phyloP scores from a whole-genome alignment of 495 filamentous ascomycete genomes.

The Neurospora sp. region DNA sequence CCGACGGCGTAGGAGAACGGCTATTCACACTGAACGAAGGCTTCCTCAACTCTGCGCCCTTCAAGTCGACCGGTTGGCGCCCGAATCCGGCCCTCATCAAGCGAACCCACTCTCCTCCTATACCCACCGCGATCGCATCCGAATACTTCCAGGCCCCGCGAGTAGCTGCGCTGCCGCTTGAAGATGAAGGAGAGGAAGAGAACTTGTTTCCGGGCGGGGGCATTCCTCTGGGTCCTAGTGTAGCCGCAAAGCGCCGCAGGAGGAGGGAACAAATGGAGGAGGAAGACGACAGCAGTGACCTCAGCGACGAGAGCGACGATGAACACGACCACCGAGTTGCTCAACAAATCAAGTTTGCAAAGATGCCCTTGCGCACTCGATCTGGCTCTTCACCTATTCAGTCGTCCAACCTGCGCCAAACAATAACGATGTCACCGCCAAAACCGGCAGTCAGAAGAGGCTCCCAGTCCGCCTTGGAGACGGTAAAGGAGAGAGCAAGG shows the following conservation, averaged over 20 bases:
- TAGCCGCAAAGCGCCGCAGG: slow-evolving; percentile 43
- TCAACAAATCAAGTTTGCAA: slow-evolving; percentile 88
- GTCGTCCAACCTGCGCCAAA: slow-evolving; percentile 40
- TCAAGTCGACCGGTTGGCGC: slow-evolving; percentile 90
- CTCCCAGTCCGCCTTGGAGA: slow-evolving; percentile 66
- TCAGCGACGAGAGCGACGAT: slow-evolving; percentile 94
- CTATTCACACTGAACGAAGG: slow-evolving; percentile 86
- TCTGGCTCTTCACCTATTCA: slow-evolving; percentile 81
- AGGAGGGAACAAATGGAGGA: slow-evolving; percentile 76
- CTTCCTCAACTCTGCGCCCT: slow-evolving; percentile 87
- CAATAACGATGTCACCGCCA: slow-evolving; percentile 25
- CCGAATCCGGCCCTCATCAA: slow-evolving; percentile 67
- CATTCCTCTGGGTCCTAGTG: slow-evolving; percentile 61
- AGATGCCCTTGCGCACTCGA: slow-evolving; percentile 82
- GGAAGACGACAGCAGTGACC: slow-evolving; percentile 92
- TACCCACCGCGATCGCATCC: slow-evolving; percentile 77
- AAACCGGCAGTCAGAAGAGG: slow-evolving; percentile 44
- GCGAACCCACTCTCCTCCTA: slow-evolving; percentile 89
- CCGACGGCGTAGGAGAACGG: slow-evolving; percentile 92
- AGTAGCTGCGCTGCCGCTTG: slow-evolving; percentile 43
- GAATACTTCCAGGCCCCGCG: slow-evolving; percentile 82
- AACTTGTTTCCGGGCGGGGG: slow-evolving; percentile 67
- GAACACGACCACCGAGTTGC: slow-evolving; percentile 57
- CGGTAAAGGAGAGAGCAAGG: slow-evolving; percentile 61
- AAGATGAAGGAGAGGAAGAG: slow-evolving; percentile 72